phyloP scores from a whole-genome alignment of 176 grass and related monocot genomes.

The Canna indica region DNA sequence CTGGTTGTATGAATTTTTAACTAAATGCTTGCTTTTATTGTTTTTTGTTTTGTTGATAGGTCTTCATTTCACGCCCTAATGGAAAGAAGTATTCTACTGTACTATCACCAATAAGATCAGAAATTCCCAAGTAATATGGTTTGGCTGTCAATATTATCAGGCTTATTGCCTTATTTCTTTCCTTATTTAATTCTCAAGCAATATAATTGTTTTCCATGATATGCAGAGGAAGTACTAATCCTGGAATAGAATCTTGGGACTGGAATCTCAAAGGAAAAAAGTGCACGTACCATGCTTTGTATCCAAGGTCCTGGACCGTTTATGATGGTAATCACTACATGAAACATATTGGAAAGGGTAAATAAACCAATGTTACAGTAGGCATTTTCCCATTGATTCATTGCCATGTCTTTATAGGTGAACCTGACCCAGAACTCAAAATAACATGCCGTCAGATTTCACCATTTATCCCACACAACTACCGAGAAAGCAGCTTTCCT shows the following conservation, averaged over 20 bases:
- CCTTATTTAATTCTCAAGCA: conserved; percentile 3
- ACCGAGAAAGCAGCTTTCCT: conserved; percentile 85
- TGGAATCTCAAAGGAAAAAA: conserved; percentile 65
- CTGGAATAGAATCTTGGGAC: conserved; percentile 90
- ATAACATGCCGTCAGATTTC: conserved; percentile 91
- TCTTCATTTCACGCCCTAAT: conserved; percentile 59
- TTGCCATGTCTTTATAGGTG: conserved; percentile 35
- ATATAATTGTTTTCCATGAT: conserved; percentile 18
- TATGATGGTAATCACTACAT: conserved; percentile 60
- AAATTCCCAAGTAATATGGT: conserved; percentile 48
- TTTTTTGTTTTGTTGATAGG: conserved; percentile 20
- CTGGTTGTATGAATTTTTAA: not conserved
- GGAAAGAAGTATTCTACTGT: conserved; percentile 68
- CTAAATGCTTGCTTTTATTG: not conserved
- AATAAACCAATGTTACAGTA: not conserved
- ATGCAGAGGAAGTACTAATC: conserved; percentile 76
- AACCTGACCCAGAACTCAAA: conserved; percentile 82
- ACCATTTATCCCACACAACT: conserved; percentile 96
- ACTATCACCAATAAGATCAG: conserved; percentile 52
- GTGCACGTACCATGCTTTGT: conserved; percentile 83
- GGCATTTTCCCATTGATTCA: conserved; percentile 2
- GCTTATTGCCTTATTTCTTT: not conserved
- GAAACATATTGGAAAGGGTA: not conserved
- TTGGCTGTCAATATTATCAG: not conserved
- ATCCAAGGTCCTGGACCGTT: conserved; percentile 88